A percentile compares a stretch with the other conserved stretches of the same genome.
phyloP scores from a whole-genome alignment of 1,284 basidiomycete species.

The Sanguinoderma infundibulare region DNA sequence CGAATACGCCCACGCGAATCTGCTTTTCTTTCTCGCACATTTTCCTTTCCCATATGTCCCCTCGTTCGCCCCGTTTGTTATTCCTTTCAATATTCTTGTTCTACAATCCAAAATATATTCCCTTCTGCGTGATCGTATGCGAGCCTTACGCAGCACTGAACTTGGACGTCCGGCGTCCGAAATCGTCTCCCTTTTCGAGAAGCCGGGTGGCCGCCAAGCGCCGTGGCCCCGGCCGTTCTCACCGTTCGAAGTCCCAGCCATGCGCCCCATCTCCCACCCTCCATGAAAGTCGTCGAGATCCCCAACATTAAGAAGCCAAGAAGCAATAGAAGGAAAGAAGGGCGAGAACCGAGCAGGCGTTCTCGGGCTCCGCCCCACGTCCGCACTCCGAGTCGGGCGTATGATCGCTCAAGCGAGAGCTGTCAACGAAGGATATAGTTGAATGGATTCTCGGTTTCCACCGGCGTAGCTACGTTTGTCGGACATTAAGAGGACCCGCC shows the following conservation, averaged over 20 bases:
- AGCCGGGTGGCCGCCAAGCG: too few relatives aligned
- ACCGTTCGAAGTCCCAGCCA: background rate
- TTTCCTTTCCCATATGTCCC: too few relatives aligned
- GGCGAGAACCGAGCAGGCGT: background rate
- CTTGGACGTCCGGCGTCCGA: too few relatives aligned
- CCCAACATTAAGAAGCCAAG: background rate
- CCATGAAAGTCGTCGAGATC: background rate
- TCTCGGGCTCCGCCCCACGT: background rate
- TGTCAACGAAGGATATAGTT: background rate
- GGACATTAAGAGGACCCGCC: background rate
- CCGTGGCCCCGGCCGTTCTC: background rate
- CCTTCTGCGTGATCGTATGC: too few relatives aligned
- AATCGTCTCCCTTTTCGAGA: background rate
- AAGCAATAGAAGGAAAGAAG: background rate
- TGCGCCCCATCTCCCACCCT: background rate
- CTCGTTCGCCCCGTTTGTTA: too few relatives aligned
- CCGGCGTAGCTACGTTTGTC: background rate
- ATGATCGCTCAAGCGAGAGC: background rate
- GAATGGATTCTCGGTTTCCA: background rate
- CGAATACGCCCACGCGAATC: too few relatives aligned
- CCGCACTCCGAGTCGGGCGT: background rate
- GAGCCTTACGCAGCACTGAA: too few relatives aligned
- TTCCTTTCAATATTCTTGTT: too few relatives aligned
- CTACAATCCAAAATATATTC: too few relatives aligned
- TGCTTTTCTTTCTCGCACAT: too few relatives aligned